phyloP scores from a whole-genome alignment of 2,329 filamentous ascomycete genomes.

The Parastagonospora nodorum region DNA sequence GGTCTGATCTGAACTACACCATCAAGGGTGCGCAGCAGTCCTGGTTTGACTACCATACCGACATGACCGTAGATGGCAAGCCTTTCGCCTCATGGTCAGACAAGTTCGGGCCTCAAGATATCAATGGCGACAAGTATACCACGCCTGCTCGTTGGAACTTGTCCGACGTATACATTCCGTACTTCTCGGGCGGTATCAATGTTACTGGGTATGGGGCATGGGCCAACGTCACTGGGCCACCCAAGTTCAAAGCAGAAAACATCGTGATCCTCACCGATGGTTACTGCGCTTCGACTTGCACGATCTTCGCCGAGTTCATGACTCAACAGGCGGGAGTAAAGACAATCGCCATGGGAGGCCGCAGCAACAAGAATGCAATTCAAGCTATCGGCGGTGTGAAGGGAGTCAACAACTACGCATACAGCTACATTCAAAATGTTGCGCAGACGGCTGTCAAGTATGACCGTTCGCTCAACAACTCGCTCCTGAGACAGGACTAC shows the following conservation, averaged over 20 bases:
- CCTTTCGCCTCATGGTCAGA: conserved; percentile 55
- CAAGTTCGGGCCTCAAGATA: conserved; percentile 43
- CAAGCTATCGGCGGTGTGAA: conserved; percentile 62
- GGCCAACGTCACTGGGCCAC: conserved; percentile 49
- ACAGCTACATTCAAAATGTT: conserved; percentile 35
- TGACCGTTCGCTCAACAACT: conserved; percentile 29
- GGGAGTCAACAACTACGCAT: conserved; percentile 50
- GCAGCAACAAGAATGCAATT: conserved; percentile 52
- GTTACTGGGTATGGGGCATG: conserved; percentile 42
- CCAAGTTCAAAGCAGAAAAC: conserved; percentile 60
- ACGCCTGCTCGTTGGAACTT: conserved; percentile 42
- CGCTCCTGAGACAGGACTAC: conserved; percentile 34
- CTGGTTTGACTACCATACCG: conserved; percentile 54
- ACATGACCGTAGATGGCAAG: conserved; percentile 56
- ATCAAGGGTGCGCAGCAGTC: conserved; percentile 45
- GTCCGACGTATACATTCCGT: conserved; percentile 36
- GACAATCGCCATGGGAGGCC: conserved; percentile 59
- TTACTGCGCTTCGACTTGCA: conserved; percentile 64
- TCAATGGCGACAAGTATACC: conserved; percentile 47
- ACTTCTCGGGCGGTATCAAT: conserved; percentile 42
- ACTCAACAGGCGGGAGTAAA: conserved; percentile 59
- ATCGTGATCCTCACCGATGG: conserved; percentile 62
- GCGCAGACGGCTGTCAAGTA: conserved; percentile 27
- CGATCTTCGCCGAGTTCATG: conserved; percentile 62
- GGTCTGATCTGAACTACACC: conserved; percentile 43